phyloP scores from a whole-genome alignment of 2,329 filamentous ascomycete genomes.

The Trichophyton equinum region DNA sequence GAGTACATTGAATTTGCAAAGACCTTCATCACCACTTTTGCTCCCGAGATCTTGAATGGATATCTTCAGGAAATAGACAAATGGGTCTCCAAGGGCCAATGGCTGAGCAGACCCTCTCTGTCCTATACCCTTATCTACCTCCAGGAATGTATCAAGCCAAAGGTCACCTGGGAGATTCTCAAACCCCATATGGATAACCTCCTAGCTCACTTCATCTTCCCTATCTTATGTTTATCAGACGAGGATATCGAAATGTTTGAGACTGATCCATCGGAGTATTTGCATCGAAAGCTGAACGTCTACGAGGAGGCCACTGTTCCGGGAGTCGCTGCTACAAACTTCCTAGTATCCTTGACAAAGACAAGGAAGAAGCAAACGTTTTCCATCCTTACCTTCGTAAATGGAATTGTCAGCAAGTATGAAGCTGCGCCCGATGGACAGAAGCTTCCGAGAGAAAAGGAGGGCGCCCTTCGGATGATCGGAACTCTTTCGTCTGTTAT shows the following conservation, averaged over 20 bases:
- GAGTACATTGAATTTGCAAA: constrained; percentile 76
- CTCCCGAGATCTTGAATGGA: constrained; percentile 88
- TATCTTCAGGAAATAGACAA: constrained; percentile 93
- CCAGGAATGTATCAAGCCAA: constrained; percentile 94
- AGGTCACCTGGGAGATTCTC: constrained; percentile 89
- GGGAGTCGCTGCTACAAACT: constrained; percentile 91
- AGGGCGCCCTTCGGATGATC: constrained; percentile 93
- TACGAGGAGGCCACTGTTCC: constrained; percentile 95
- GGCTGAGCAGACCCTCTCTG: constrained; percentile 87
- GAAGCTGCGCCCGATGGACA: constrained; percentile 71
- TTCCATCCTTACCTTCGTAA: constrained; percentile 86
- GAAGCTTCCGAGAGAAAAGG: constrained; percentile 91
- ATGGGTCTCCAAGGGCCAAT: constrained; percentile 88
- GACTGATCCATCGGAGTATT: constrained; percentile 87
- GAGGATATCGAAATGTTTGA: constrained; percentile 92
- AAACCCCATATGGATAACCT: constrained; percentile 89
- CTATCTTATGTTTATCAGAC: constrained; percentile 78
- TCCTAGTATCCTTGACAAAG: constrained; percentile 89
- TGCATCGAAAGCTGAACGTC: constrained; percentile 94
- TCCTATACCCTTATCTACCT: constrained; percentile 91
- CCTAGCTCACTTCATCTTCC: constrained; percentile 90
- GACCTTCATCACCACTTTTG: constrained; percentile 79
- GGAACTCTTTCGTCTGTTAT: constrained; percentile 89
- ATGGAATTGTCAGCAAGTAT: constrained; percentile 86
- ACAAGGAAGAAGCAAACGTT: constrained; percentile 91